Base-by-base conservation (phyloP, 257 asterid genomes). In the Capsicum pubescens region DNA sequence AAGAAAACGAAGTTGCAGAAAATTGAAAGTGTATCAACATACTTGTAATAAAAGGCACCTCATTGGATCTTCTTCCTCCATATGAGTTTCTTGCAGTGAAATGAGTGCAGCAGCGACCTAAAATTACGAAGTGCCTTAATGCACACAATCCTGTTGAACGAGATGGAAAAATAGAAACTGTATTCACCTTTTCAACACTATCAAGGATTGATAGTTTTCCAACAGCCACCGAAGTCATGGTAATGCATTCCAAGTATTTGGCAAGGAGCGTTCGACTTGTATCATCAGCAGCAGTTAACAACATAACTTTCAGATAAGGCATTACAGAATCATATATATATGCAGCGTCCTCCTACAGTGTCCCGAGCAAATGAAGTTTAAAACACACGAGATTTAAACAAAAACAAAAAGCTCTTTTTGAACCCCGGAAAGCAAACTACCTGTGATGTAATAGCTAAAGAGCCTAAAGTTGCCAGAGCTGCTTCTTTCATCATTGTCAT, bases 381-480 rank as follows among this genome's bases (percentile, higher is more conserved):
- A 9, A 77, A 54, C 26, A 77, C 81, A 48, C 8, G 32, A 26
- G n/a, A 57, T 3, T 26, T 3, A 3, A 76, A 3, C 0, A 13
- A 52, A 54, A 57, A 39, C 8, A 26, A 26, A 26, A 26, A 26
- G 32, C 6, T 42, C 14, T 15, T 69, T 39, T 69, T 36, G 19
- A 50, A 50, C n/a, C 0, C 19, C 6, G 7, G 81, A 76, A 26
- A 52, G 19, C 9, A 54, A 54, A 52, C 48, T 26, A 76, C 81
- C 48, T 76, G 63, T 13, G 63, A 52, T 13, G 63, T 21, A 74
- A 12, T 64, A 52, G 81, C 63, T 76, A 76, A 52, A 48, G 63
- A 50, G 58, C 39, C 84, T 81, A 81, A 81, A 52, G 74, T 46
- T 81, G 1, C 71, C n/a, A 81, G 26, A 39, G 76, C 84, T 46